Conservation (phyloP, 2,329 filamentous ascomycete species). For the Ophiocordyceps robertsii region DNA sequence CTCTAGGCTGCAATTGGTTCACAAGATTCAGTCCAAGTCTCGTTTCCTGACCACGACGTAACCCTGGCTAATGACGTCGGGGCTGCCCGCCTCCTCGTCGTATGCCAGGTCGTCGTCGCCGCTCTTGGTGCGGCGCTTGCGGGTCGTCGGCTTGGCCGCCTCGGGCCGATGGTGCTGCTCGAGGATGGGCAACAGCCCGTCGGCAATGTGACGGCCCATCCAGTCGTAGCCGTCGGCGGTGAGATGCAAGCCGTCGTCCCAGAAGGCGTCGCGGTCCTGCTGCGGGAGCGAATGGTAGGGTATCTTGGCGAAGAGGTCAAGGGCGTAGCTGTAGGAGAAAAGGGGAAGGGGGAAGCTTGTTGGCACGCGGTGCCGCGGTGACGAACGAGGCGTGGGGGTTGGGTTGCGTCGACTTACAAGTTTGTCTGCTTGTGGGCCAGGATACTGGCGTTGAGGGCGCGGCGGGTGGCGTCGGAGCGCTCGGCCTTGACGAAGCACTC, state of each 20-base stretch:
- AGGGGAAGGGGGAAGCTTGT: neutral
- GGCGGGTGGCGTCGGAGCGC: slow-evolving; percentile 20
- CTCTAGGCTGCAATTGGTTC: neutral
- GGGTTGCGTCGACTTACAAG: slow-evolving; percentile 30
- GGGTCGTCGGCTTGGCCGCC: slow-evolving; percentile 7
- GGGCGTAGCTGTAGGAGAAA: slow-evolving; percentile 31
- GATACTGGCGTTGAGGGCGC: slow-evolving; percentile 39
- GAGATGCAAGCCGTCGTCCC: slow-evolving; percentile 50
- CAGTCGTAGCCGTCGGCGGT: slow-evolving; percentile 45
- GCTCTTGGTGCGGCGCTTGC: slow-evolving; percentile 2
- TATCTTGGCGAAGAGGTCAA: slow-evolving; percentile 41
- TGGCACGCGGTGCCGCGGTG: neutral
- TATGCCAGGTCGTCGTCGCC: slow-evolving; percentile 23
- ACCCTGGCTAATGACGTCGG: slow-evolving; percentile 31
- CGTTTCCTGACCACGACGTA: slow-evolving; percentile 40
- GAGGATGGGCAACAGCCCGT: slow-evolving; percentile 34
- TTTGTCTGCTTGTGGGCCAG: slow-evolving; percentile 30
- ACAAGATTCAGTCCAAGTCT: slow-evolving; percentile 30
- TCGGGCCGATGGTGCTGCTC: slow-evolving; percentile 5
- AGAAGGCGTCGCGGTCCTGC: slow-evolving; percentile 33
- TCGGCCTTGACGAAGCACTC: slow-evolving; percentile 25
- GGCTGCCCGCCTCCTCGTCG: slow-evolving; percentile 37
- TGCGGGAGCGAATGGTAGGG: slow-evolving; percentile 37
- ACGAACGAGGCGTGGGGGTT: neutral
- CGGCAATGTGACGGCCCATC: slow-evolving; percentile 45